A percentile compares a stretch with the other conserved stretches of the same genome.
phyloP scores from a whole-genome alignment of 768 basidiomycete genomes.

The Russula dissimulans region DNA sequence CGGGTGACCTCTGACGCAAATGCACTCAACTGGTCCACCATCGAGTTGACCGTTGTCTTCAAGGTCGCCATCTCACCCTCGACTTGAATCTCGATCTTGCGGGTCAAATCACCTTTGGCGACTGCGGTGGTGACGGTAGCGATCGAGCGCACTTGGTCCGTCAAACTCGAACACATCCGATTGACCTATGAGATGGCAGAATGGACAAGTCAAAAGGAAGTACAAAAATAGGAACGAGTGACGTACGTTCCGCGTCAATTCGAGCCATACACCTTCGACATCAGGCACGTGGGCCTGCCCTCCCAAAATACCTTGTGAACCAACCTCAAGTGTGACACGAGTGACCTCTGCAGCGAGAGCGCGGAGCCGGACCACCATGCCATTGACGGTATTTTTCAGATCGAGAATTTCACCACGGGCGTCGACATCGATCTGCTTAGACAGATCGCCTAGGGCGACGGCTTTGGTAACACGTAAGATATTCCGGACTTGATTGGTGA shows the following conservation, averaged over 20 bases:
- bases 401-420: constrained; percentile 81
- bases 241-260: constrained; percentile 62
- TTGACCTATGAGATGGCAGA: constrained; percentile 47
- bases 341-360: constrained; percentile 73
- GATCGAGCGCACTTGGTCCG: constrained; percentile 69
- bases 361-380: constrained; percentile 40
- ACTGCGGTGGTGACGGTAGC: constrained; percentile 80
- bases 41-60: constrained; percentile 76
- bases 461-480: constrained; percentile 53
- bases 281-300: constrained; percentile 80
- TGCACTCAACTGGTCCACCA: constrained; percentile 79
- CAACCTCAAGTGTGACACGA: constrained; percentile 72
- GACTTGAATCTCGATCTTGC: constrained; percentile 83
- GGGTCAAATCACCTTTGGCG: constrained; percentile 77
- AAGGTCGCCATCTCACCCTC: constrained; percentile 78
- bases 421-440: constrained; percentile 83
- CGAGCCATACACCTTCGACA: constrained; percentile 78
- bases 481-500: constrained; percentile 46
- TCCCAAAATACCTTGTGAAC: constrained; percentile 77
- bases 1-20: constrained; percentile 77
- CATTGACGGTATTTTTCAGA: constrained; percentile 50
- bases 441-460: constrained; percentile 81
- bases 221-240: background rate
- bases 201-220: background rate
- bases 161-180: constrained; percentile 68